phyloP scores from a whole-genome alignment of 441 rosid genomes.

The Metrosideros polymorpha region DNA sequence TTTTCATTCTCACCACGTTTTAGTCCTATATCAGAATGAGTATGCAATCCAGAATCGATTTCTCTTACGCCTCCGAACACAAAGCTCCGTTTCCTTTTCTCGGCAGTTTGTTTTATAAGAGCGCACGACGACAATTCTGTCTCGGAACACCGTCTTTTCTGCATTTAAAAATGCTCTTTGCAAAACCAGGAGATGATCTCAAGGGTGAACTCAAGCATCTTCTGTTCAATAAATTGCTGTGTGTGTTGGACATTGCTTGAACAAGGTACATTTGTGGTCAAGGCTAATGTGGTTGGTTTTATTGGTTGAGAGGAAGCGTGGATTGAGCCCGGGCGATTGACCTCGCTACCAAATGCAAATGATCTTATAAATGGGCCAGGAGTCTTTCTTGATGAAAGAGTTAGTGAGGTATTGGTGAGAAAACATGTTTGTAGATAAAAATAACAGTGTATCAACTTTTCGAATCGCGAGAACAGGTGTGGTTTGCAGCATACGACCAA shows the following conservation, averaged over 20 bases:
- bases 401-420: background rate
- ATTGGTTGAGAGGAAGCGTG: no score
- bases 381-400: no score
- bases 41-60: background rate
- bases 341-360: no score
- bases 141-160: background rate
- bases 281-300: no score
- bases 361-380: no score
- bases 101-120: background rate
- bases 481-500: background rate
- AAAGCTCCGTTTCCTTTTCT: background rate
- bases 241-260: no score
- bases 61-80: background rate
- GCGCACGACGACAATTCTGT: background rate
- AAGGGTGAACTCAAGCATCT: background rate
- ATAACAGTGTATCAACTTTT: background rate
- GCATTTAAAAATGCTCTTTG: background rate
- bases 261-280: background rate
- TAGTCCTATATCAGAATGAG: background rate
- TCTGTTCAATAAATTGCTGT: background rate
- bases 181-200: background rate
- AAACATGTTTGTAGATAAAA: background rate
- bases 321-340: no score
- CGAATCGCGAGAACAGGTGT: no score
- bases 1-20: background rate